phyloP scores from a whole-genome alignment of 257 asterid species.

The Rauvolfia tetraphylla region DNA sequence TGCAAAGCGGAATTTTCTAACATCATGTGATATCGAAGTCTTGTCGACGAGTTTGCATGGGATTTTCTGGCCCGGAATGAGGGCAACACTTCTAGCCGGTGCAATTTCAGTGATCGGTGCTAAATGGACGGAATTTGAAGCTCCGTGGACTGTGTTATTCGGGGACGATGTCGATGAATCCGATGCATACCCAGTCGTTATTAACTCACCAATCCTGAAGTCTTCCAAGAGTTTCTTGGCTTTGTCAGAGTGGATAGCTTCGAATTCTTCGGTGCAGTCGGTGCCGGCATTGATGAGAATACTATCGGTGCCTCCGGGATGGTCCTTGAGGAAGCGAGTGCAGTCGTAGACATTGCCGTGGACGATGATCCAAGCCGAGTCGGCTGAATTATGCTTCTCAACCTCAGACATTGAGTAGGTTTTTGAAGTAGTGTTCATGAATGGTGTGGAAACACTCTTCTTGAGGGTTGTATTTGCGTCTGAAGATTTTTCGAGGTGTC shows the following conservation, averaged over 20 bases:
- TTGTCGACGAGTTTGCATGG: slow-evolving; percentile 62
- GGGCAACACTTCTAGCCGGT: slow-evolving; percentile 36
- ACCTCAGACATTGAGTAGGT: slow-evolving; percentile 65
- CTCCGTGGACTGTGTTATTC: slow-evolving; percentile 65
- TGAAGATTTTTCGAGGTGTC: slow-evolving; percentile 53
- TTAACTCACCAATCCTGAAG: slow-evolving; percentile 70
- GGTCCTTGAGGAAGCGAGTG: slow-evolving; percentile 73
- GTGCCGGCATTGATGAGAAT: slow-evolving; percentile 91
- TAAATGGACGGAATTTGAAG: slow-evolving; percentile 29
- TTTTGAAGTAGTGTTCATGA: slow-evolving; percentile 73
- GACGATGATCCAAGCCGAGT: slow-evolving; percentile 89
- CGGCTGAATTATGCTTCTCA: slow-evolving; percentile 56
- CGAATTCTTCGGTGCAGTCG: slow-evolving; percentile 92
- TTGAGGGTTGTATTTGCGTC: slow-evolving; percentile 44
- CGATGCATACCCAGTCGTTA: slow-evolving; percentile 60
- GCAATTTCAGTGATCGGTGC: slow-evolving; percentile 53
- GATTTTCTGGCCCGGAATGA: slow-evolving; percentile 61
- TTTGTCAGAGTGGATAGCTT: slow-evolving; percentile 81
- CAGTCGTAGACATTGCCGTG: slow-evolving; percentile 84
- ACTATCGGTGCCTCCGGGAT: slow-evolving; percentile 91
- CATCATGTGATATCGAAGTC: slow-evolving; percentile 66
- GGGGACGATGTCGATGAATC: slow-evolving; percentile 67
- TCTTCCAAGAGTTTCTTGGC: slow-evolving; percentile 74
- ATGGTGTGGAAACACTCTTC: slow-evolving; percentile 74
- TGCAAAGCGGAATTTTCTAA: slow-evolving; percentile 57